Percentiles rank a stretch among this genome's conserved stretches.
Evolutionary conservation across 2,329 filamentous ascomycete genomes (phyloP).

Genomic region (Cladosporium sp.): DNA sequence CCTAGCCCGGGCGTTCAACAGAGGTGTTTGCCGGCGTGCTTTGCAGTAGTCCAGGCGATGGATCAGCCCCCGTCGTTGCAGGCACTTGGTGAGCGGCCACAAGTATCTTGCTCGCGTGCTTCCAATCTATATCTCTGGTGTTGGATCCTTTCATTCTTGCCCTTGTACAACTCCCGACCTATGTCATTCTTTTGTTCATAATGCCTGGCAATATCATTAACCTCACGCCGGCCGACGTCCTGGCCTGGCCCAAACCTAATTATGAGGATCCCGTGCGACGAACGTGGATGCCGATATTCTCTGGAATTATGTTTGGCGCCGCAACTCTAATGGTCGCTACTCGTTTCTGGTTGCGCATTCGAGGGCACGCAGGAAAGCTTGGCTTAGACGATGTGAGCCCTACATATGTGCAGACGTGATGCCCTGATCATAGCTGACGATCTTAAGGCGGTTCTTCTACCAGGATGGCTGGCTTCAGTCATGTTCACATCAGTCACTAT

Average conservation of each 20-base stretch:
- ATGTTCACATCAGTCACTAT: constrained; percentile 22
- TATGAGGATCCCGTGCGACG: constrained; percentile 27
- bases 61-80: background rate
- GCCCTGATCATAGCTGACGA: background rate
- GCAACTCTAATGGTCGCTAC: constrained; percentile 25
- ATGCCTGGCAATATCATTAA: constrained; percentile 30
- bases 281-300: constrained; percentile 31
- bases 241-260: constrained; percentile 29
- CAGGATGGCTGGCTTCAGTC: constrained; percentile 20
- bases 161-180: background rate
- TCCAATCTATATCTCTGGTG: background rate
- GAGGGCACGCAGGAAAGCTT: constrained; percentile 25
- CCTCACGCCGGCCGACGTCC: constrained; percentile 19
- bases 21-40: background rate
- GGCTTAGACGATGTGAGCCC: constrained; percentile 31
- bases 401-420: constrained; percentile 1
- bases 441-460: constrained; percentile 19
- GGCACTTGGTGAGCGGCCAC: background rate
- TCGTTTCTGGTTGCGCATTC: constrained; percentile 28
- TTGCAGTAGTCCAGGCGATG: too few species aligned
- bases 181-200: constrained; percentile 1
- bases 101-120: background rate
- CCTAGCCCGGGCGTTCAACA: background rate
- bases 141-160: background rate
- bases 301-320: constrained; percentile 23